A percentile compares a stretch with the other conserved stretches of the same genome.
Evolutionary conservation across 2,329 filamentous ascomycete genomes (phyloP).

Genomic region (Pochonia chlamydosporia): DNA sequence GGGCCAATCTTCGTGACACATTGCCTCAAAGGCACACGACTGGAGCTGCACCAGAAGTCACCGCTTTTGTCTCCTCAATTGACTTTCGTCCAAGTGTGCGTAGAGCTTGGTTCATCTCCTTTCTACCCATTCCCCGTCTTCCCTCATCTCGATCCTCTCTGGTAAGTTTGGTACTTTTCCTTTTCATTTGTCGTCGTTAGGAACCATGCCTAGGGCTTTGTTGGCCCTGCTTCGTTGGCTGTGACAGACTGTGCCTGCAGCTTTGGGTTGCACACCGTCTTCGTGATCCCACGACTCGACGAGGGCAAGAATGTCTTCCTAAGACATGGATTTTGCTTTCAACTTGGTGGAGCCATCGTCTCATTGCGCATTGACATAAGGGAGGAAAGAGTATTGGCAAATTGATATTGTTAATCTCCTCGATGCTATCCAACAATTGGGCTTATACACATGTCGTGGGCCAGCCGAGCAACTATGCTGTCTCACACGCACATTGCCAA

Average conservation of each 20-base stretch:
- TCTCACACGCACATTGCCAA: background rate
- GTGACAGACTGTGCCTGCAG: background rate
- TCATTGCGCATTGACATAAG: background rate
- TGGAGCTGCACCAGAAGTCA: background rate
- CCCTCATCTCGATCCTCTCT: background rate
- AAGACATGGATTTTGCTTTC: background rate
- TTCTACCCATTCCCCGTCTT: background rate
- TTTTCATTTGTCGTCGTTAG: background rate
- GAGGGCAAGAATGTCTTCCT: background rate
- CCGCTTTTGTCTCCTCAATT: constrained; percentile 4
- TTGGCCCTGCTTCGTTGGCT: background rate
- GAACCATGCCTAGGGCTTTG: background rate
- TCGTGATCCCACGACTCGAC: background rate
- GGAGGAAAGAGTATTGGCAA: too few relatives aligned
- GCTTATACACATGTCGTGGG: background rate
- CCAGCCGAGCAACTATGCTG: background rate
- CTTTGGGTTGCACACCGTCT: background rate
- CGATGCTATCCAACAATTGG: too few relatives aligned
- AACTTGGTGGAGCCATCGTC: background rate
- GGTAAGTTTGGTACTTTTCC: background rate
- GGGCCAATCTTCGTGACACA: constrained; percentile 23
- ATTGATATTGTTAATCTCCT: too few relatives aligned
- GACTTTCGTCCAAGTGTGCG: constrained; percentile 3
- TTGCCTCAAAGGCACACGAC: constrained; percentile 27
- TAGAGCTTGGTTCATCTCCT: constrained; percentile 3